These are phyloP conservation scores for Diplocarpon mali DNA, from an alignment of 2,329 filamentous ascomycete genomes.

Conservation along the genomic window DNA sequence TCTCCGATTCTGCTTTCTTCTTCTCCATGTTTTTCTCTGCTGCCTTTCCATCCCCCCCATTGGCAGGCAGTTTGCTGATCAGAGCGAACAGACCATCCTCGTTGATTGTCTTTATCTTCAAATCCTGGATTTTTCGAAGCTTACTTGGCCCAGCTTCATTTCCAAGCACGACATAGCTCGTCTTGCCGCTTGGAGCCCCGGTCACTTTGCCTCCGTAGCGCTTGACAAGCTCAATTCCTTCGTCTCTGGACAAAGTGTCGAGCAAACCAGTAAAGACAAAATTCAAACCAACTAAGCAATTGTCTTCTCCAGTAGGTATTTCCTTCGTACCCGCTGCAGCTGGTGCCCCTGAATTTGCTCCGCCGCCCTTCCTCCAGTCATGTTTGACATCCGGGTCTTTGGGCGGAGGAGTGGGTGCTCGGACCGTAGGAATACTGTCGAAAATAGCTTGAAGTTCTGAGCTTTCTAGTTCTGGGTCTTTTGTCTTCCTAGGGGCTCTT, in stretches of 20 bases:
- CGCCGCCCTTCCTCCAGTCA: conserved; percentile 59
- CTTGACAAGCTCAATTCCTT: conserved; percentile 79
- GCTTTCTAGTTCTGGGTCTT: conserved; percentile 58
- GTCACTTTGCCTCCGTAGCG: conserved; percentile 90
- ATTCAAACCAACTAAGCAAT: conserved; percentile 77
- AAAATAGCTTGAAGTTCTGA: conserved; percentile 72
- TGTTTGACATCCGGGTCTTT: conserved; percentile 64
- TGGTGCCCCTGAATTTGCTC: conserved; percentile 51
- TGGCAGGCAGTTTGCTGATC: conserved; percentile 68
- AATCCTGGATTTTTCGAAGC: conserved; percentile 69
- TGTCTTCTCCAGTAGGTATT: conserved; percentile 72
- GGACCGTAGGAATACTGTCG: conserved; percentile 73
- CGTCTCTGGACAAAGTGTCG: conserved; percentile 68
- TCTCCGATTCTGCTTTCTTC: conserved; percentile 72
- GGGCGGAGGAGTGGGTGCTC: conserved; percentile 72
- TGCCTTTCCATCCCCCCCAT: conserved; percentile 79
- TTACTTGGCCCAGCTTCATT: conserved; percentile 90
- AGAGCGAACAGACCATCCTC: conserved; percentile 86
- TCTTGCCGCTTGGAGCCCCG: conserved; percentile 77
- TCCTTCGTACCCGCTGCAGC: conserved; percentile 54
- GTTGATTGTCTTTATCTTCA: conserved; percentile 82
- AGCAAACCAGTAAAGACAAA: conserved; percentile 95
- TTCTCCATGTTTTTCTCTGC: conserved; percentile 80
- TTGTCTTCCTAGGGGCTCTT: conserved; percentile 19
- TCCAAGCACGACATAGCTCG: conserved; percentile 85